Conservation (phyloP, 2,329 filamentous ascomycete species). For the Graphilbum fragrans region DNA sequence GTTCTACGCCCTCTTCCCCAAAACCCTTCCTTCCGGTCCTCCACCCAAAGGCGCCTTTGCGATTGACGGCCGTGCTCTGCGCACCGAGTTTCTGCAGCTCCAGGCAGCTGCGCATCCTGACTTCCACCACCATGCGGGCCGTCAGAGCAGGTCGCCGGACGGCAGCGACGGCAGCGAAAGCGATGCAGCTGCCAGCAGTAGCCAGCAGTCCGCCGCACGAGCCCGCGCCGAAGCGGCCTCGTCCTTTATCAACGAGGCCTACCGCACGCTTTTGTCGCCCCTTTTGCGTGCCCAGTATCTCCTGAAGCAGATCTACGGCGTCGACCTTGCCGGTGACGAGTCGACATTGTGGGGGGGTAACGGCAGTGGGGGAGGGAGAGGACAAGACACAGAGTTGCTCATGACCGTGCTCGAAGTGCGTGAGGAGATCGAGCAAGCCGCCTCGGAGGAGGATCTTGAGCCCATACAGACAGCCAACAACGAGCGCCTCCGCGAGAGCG, state of each 20-base stretch:
- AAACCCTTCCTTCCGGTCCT: constrained; percentile 62
- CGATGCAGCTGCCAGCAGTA: no score
- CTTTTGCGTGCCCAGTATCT: constrained; percentile 82
- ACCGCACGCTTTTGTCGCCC: constrained; percentile 70
- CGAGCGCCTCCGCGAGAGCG: constrained; percentile 49
- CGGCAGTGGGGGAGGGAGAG: constrained; percentile 25
- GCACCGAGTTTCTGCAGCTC: constrained; percentile 74
- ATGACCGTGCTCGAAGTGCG: constrained; percentile 70
- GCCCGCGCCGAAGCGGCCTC: constrained; percentile 61
- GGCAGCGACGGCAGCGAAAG: not conserved
- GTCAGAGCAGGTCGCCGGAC: not conserved
- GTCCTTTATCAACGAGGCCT: constrained; percentile 80
- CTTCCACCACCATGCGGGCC: constrained; percentile 27
- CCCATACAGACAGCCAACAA: constrained; percentile 55
- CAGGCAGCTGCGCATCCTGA: constrained; percentile 72
- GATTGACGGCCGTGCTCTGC: constrained; percentile 58
- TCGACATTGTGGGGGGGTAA: constrained; percentile 49
- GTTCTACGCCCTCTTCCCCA: constrained; percentile 80
- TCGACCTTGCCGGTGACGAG: constrained; percentile 74
- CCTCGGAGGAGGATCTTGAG: constrained; percentile 50
- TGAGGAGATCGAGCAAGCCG: constrained; percentile 62
- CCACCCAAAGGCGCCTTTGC: constrained; percentile 67
- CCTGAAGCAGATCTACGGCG: constrained; percentile 53
- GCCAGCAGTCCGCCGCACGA: constrained; percentile 14
- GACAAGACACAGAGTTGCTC: constrained; percentile 49